Evolutionary conservation across 148 eudicot genomes (phyloP), one percentile per base, ranked within the genome.

Genomic region (Euryodendron excelsum): DNA sequence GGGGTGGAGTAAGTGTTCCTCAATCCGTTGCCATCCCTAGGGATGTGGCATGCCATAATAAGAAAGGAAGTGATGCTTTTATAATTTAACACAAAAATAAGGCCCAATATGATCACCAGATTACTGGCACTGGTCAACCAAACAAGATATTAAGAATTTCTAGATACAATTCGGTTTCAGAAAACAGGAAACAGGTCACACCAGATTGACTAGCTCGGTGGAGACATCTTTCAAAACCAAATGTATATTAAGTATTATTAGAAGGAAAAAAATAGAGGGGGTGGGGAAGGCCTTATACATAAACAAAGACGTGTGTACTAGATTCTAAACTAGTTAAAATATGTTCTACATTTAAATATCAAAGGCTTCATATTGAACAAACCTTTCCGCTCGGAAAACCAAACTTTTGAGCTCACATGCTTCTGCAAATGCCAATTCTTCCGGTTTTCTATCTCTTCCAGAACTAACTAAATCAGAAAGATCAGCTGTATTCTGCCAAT

Each of bases 301-400:
- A 30, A 44, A 62, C 28, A 45, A 41, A 44, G 53, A 59, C 20
- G 14, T 14, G 66, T 30, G 36, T 20, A 62, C 25, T 11, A 41
- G 44, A 75, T 25, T 58, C 65, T 27, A 6, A 34, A 41, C 1
- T 67, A 23, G 7, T 58, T 36, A 8, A 36, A 56, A 15, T 36
- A 53, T 41, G 78, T 60, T 59, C 34, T 0, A 34, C 41, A 28
- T 5, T 20, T 7, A 61, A 27, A 60, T 41, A 41, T 61, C 7
- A 21, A 45, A 13, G 69, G 59, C 52, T 75, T 23, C 36, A 64
- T 52, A 79, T 20, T 36, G 72, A 23, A 7, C 87, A 41, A 83
- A 96, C 99, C 99, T 96, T 83, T 93, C 90, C 66, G 99, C 98
- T 30, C 90, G 90, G 78, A 93, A 96, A 80, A 78, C 86, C 73